phyloP scores from a whole-genome alignment of 371 early-diverging fungal species.

The Mucor sp. region DNA sequence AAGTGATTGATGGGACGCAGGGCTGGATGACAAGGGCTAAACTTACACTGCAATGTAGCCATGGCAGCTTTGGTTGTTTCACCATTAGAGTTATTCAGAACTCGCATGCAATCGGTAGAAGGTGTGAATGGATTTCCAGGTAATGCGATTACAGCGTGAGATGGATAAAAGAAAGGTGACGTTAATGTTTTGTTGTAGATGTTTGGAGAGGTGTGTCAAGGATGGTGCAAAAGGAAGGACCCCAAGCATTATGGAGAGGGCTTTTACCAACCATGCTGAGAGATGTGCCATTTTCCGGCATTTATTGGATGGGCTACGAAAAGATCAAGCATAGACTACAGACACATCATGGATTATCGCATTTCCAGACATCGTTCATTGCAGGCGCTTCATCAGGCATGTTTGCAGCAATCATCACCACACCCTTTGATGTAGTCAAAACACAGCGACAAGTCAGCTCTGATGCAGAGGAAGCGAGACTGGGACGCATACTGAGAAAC shows the following conservation, averaged over 20 bases:
- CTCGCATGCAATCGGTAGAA: constrained; percentile 82
- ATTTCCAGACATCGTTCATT: constrained; percentile 65
- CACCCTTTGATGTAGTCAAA: constrained; percentile 97
- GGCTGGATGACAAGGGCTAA: no score
- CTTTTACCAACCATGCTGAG: constrained; percentile 50
- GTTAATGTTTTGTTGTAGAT: constrained; percentile 8
- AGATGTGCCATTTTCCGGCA: constrained; percentile 63
- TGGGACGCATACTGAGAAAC: constrained; percentile 21
- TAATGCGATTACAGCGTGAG: background rate
- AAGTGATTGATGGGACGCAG: constrained; percentile 16
- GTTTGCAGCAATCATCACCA: constrained; percentile 90
- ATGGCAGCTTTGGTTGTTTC: constrained; percentile 82
- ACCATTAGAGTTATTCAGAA: constrained; percentile 90
- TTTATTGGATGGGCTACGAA: constrained; percentile 96
- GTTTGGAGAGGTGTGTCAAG: constrained; percentile 64
- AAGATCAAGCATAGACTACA: constrained; percentile 43
- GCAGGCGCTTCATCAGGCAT: constrained; percentile 82
- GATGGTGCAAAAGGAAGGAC: constrained; percentile 69
- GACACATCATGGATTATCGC: constrained; percentile 28
- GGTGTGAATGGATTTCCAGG: constrained; percentile 56
- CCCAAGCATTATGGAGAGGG: constrained; percentile 77
- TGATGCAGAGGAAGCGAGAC: constrained; percentile 30
- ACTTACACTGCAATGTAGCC: background rate
- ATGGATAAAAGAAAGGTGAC: background rate
- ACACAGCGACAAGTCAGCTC: constrained; percentile 80